Evolutionary conservation across 345 rosid genomes (phyloP).

Genomic region (Garcia nutans): DNA sequence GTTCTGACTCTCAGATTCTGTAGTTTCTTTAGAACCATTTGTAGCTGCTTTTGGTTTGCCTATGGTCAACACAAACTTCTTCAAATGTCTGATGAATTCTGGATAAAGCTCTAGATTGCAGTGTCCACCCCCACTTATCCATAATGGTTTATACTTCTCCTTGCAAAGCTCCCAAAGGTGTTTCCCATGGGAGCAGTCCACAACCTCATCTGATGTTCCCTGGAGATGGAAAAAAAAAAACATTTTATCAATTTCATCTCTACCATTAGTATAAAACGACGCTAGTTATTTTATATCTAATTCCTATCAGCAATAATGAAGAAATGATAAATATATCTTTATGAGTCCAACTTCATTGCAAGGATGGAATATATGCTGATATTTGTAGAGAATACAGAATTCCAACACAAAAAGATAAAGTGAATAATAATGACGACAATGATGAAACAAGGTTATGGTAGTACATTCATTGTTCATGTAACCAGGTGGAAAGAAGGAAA

Average conservation of each 20-base stretch:
- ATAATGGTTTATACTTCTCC: conserved; percentile 77
- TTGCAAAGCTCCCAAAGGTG: conserved; percentile 84
- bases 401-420: not conserved
- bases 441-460: not conserved
- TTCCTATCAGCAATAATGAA: conserved; percentile 7
- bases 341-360: not conserved
- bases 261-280: conserved; percentile 2
- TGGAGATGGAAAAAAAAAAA: conserved; percentile 23
- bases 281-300: not conserved
- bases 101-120: conserved; percentile 90
- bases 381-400: not conserved
- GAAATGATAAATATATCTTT: not conserved
- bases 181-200: conserved; percentile 83
- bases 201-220: conserved; percentile 90
- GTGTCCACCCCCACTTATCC: conserved; percentile 90
- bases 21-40: conserved; percentile 39
- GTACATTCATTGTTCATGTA: not conserved
- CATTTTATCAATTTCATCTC: not conserved
- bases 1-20: conserved; percentile 45
- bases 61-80: conserved; percentile 62
- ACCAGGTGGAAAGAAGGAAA: no score
- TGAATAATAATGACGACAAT: not conserved
- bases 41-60: conserved; percentile 52
- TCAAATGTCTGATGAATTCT: conserved; percentile 73
- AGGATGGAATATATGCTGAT: not conserved